Conservation (phyloP, 1,284 basidiomycete genomes). For the Sparassis latifolia region DNA sequence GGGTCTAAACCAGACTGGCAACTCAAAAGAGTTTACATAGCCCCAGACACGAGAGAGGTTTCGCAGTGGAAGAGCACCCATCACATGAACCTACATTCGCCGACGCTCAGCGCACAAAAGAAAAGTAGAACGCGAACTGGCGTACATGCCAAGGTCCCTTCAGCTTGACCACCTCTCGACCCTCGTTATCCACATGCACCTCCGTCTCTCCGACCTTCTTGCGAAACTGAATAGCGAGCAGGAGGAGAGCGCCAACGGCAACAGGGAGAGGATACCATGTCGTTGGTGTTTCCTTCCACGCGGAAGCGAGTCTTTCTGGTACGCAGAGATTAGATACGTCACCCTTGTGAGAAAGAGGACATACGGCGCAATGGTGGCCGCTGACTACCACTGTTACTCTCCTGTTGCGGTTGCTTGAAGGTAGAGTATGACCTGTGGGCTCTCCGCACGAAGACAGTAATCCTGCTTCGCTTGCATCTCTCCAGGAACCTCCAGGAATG, state of each 20-base stretch:
- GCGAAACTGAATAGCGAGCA: conserved; percentile 79
- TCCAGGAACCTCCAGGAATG: too few relatives aligned
- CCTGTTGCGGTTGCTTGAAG: too few relatives aligned
- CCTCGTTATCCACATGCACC: conserved; percentile 71
- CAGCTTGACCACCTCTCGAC: conserved; percentile 65
- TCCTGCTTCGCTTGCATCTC: too few relatives aligned
- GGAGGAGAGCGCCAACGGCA: conserved; percentile 83
- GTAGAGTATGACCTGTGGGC: too few relatives aligned
- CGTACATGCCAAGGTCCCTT: conserved; percentile 94
- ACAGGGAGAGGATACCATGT: conserved; percentile 96
- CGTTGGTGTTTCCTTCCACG: conserved; percentile 86
- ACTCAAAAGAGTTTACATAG: conserved; percentile 85
- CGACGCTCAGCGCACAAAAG: too few relatives aligned
- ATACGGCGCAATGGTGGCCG: too few relatives aligned
- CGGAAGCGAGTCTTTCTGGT: conserved; percentile 46
- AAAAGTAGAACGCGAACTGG: conserved; percentile 8
- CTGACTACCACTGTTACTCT: too few relatives aligned
- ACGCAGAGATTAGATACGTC: background rate
- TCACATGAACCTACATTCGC: conserved; percentile 77
- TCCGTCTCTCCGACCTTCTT: conserved; percentile 52
- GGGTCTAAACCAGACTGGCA: conserved; percentile 93
- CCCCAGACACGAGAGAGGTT: conserved; percentile 96
- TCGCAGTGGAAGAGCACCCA: conserved; percentile 91
- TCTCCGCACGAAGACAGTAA: too few relatives aligned
- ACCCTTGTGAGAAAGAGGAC: too few relatives aligned